A percentile compares a stretch with the other conserved stretches of the same genome.
Conservation (phyloP, 2,329 filamentous ascomycete species). For the Byssothecium circinans region DNA sequence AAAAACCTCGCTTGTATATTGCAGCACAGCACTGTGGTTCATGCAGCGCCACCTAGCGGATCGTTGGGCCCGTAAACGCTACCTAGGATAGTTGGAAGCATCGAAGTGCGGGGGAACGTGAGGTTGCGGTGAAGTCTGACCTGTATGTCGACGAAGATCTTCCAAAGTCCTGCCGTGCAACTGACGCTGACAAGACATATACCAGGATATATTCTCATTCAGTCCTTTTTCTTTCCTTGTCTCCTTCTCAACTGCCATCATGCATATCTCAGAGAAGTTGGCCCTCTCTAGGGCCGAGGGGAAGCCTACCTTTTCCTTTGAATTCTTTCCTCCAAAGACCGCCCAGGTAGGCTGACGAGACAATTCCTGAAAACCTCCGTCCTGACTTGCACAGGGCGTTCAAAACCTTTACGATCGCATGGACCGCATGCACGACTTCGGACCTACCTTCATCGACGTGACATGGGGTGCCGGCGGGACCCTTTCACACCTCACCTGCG, state of each 20-base stretch:
- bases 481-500: slow-evolving; percentile 87
- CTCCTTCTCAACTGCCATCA: slow-evolving; percentile 51
- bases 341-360: slow-evolving; percentile 60
- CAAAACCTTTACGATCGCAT: slow-evolving; percentile 99
- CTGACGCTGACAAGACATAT: background rate
- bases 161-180: background rate
- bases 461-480: slow-evolving; percentile 97
- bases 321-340: slow-evolving; percentile 99
- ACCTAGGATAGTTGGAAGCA: slow-evolving; percentile 41
- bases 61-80: slow-evolving; percentile 51
- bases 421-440: slow-evolving; percentile 96
- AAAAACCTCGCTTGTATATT: slow-evolving; percentile 2
- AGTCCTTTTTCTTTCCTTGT: slow-evolving; percentile 4
- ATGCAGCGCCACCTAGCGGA: slow-evolving; percentile 59
- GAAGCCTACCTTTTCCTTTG: slow-evolving; percentile 93
- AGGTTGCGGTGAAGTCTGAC: slow-evolving; percentile 10
- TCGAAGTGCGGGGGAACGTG: slow-evolving; percentile 3
- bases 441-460: slow-evolving; percentile 95
- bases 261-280: slow-evolving; percentile 96
- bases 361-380: background rate
- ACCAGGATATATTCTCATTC: background rate
- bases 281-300: slow-evolving; percentile 75
- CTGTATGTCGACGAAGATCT: background rate
- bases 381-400: slow-evolving; percentile 63
- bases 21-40: slow-evolving; percentile 35